Conservation (phyloP, 805 yeast genomes). For the Saturnispora sekii region DNA sequence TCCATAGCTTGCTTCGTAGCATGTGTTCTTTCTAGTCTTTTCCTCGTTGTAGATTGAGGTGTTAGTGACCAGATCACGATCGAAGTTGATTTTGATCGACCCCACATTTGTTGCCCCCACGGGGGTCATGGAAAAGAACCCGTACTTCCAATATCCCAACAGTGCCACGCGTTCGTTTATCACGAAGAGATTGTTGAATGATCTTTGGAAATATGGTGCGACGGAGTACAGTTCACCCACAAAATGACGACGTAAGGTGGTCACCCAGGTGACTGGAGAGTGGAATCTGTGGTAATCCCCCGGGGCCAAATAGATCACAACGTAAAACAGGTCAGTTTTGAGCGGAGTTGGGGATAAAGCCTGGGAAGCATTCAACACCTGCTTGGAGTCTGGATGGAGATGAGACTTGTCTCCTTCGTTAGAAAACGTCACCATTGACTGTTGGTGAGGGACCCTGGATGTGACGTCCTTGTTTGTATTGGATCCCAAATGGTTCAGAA, state of each 20-base stretch:
- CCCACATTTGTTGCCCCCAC: slow-evolving; percentile 99
- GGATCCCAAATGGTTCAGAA: slow-evolving; percentile 9
- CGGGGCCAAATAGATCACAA: slow-evolving; percentile 93
- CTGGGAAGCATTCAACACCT: slow-evolving; percentile 19
- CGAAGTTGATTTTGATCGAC: slow-evolving; percentile 84
- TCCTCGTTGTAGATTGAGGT: slow-evolving; percentile 48
- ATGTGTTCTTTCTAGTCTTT: slow-evolving; percentile 59
- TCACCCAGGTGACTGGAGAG: slow-evolving; percentile 94
- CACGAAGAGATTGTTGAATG: slow-evolving; percentile 78
- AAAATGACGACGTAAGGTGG: slow-evolving; percentile 86
- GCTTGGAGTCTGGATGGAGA: slow-evolving; percentile 20
- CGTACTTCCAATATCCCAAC: slow-evolving; percentile 93
- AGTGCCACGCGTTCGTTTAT: slow-evolving; percentile 92
- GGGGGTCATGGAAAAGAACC: slow-evolving; percentile 97
- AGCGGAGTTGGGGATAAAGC: slow-evolving; percentile 20
- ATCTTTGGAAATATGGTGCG: slow-evolving; percentile 90
- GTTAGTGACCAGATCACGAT: slow-evolving; percentile 81
- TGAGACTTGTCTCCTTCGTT: slow-evolving; percentile 63
- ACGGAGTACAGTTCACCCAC: slow-evolving; percentile 93
- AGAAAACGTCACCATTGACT: slow-evolving; percentile 32
- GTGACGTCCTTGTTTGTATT: slow-evolving; percentile 12
- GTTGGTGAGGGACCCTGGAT: slow-evolving; percentile 1
- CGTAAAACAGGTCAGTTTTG: slow-evolving; percentile 62
- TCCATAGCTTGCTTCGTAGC: slow-evolving; percentile 88
- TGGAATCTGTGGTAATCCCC: slow-evolving; percentile 98